Conservation (phyloP, 1,284 basidiomycete species). For the Boletellus dicymbophilus region DNA sequence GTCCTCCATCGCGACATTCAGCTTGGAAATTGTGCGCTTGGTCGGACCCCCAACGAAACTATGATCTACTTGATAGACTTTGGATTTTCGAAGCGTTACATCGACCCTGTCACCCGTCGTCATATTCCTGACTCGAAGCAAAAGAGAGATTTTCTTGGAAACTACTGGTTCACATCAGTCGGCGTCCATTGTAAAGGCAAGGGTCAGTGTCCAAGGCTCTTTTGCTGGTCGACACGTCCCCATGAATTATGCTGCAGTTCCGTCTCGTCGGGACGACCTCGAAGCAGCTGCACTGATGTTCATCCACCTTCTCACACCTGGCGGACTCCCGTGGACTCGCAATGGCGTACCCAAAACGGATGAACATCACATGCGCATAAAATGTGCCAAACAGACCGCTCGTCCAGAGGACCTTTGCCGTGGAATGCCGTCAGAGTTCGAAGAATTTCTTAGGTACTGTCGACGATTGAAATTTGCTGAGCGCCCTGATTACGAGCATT, state of each 20-base stretch:
- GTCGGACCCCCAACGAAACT: slow-evolving; percentile 54
- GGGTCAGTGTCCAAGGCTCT: slow-evolving; percentile 44
- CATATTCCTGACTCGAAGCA: slow-evolving; percentile 68
- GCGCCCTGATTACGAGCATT: slow-evolving; percentile 61
- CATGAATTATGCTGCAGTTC: slow-evolving; percentile 46
- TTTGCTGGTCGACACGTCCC: slow-evolving; percentile 15
- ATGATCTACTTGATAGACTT: slow-evolving; percentile 81
- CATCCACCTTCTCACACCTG: slow-evolving; percentile 73
- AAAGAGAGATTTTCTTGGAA: slow-evolving; percentile 75
- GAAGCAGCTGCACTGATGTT: slow-evolving; percentile 77
- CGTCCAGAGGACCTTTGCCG: slow-evolving; percentile 67
- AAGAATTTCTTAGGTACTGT: slow-evolving; percentile 73
- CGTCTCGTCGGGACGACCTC: slow-evolving; percentile 73
- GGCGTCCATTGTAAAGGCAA: slow-evolving; percentile 73
- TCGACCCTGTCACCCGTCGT: slow-evolving; percentile 58
- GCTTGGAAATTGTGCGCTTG: slow-evolving; percentile 71
- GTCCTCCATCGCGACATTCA: slow-evolving; percentile 77
- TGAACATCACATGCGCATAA: slow-evolving; percentile 59
- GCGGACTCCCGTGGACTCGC: slow-evolving; percentile 74
- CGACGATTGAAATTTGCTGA: slow-evolving; percentile 66
- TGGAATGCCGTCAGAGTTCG: slow-evolving; percentile 67
- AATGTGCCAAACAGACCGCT: slow-evolving; percentile 57
- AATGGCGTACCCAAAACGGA: slow-evolving; percentile 73
- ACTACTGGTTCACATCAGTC: slow-evolving; percentile 78
- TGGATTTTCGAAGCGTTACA: slow-evolving; percentile 76